Base-by-base conservation (phyloP, 2,329 filamentous ascomycete genomes). In the Neoscytalidium dimidiatum region DNA sequence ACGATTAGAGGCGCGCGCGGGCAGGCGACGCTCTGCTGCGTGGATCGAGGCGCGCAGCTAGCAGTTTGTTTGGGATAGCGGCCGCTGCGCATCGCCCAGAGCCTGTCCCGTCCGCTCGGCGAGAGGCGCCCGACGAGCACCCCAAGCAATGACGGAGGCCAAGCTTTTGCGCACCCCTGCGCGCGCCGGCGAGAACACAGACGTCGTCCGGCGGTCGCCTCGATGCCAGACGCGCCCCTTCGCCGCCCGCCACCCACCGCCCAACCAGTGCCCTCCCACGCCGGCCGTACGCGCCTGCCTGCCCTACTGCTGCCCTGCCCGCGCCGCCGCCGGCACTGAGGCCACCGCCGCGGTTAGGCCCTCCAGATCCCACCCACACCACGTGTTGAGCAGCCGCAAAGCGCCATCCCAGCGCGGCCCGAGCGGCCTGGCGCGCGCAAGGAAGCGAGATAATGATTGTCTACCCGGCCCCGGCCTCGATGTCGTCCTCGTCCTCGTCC, bases 21-120 rank as follows among this genome's bases (percentile, higher is more conserved):
- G 52, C 53, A 43, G 56, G 41, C 56, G 56, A 60, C 31, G 35
- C 56, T 60, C 41, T 21, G 56, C n/a, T 60, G 56, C 58, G 58
- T 51, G 58, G 58, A 62, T 62, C 58, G 44, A 62, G 58, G 58
- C 58, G 58, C 58, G 28, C 46, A 28, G 43, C 58, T 62, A 62
- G 44, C 28, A 21, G 11, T 23, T 52, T 33, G 9, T 41, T 41
- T 33, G 49, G 56, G 38, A 60, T 60, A 60, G 56, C 56, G 56
- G 41, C 56, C 56, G 56, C 38, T 29, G 41, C 56, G 41, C 56
- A 21, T 23, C 41, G n/a, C 49, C 38, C 56, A 60, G 21, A 19
- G 21, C 26, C 56, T 29, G 26, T 33, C 23, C 26, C 38, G 56
- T 46, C 17, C 56, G 38, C 56, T 43, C 52, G 35, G 52, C 35